These are phyloP conservation scores for Nicotiana undulata DNA, from an alignment of 257 asterid species.

Conservation along the genomic window DNA sequence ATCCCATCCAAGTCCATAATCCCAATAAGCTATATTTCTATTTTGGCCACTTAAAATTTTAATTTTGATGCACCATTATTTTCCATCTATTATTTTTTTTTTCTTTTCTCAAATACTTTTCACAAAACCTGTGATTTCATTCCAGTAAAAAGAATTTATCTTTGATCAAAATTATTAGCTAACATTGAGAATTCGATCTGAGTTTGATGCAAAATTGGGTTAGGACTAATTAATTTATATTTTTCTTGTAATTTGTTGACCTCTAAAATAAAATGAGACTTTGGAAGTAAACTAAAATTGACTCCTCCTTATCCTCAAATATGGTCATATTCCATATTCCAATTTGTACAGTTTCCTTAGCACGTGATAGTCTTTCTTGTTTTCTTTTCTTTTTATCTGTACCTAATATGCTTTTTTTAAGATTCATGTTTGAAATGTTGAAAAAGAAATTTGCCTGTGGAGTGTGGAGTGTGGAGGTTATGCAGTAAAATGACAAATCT, in stretches of 20 bases:
- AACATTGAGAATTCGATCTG: neutral
- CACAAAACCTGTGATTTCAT: neutral
- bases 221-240: neutral
- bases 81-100: neutral
- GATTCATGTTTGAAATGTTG: neutral
- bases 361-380: neutral
- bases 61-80: neutral
- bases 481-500: slow-evolving; percentile 10
- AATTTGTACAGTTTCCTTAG: neutral
- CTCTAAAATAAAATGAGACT: neutral
- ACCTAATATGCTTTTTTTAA: neutral
- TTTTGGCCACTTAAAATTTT: neutral
- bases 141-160: neutral
- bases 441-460: slow-evolving; percentile 10
- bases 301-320: neutral
- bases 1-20: no score
- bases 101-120: neutral
- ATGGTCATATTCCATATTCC: neutral
- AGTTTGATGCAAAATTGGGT: neutral
- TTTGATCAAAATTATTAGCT: neutral
- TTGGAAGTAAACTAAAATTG: neutral
- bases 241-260: neutral
- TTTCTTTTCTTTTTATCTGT: neutral
- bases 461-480: neutral
- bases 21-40: neutral